phyloP scores from a whole-genome alignment of 192 early-diverging fungal species.

The Linnemannia exigua region DNA sequence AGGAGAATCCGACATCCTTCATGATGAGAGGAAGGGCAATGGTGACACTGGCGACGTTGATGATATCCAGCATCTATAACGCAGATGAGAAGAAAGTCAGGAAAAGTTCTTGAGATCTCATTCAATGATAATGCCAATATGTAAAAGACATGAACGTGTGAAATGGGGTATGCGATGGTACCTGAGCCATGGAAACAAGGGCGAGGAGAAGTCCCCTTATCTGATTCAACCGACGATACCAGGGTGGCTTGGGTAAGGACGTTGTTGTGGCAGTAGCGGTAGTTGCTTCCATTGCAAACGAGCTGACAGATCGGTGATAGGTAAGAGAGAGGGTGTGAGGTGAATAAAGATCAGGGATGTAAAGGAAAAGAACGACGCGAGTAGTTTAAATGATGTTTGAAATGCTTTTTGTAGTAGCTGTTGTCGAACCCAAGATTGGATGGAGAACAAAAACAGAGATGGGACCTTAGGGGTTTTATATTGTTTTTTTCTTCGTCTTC shows the following conservation, averaged over 20 bases:
- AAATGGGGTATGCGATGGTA: not conserved
- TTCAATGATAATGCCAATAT: not conserved
- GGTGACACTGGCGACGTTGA: slow-evolving; percentile 19
- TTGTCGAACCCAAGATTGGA: not conserved
- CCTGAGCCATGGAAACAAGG: slow-evolving; percentile 37
- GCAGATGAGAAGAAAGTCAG: not conserved
- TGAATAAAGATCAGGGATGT: not conserved
- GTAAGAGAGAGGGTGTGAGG: not conserved
- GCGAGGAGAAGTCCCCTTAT: slow-evolving; percentile 14
- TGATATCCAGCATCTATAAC: slow-evolving; percentile 10
- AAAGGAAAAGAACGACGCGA: not conserved
- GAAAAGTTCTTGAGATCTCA: not conserved
- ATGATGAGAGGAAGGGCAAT: slow-evolving; percentile 12
- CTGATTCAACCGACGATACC: slow-evolving; percentile 27
- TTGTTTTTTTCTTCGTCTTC: not conserved
- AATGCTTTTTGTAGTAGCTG: not conserved
- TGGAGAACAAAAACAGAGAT: not conserved
- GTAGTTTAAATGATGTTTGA: not conserved
- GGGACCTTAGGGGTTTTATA: not conserved
- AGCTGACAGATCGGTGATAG: not conserved
- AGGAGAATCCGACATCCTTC: slow-evolving; percentile 6
- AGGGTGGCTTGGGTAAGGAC: not conserved
- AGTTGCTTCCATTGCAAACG: not conserved
- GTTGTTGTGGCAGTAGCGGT: not conserved
- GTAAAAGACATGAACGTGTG: not conserved